These are phyloP conservation scores for Dioscorea zingiberensis DNA, from an alignment of 106 monocot genomes.

Conservation along the genomic window DNA sequence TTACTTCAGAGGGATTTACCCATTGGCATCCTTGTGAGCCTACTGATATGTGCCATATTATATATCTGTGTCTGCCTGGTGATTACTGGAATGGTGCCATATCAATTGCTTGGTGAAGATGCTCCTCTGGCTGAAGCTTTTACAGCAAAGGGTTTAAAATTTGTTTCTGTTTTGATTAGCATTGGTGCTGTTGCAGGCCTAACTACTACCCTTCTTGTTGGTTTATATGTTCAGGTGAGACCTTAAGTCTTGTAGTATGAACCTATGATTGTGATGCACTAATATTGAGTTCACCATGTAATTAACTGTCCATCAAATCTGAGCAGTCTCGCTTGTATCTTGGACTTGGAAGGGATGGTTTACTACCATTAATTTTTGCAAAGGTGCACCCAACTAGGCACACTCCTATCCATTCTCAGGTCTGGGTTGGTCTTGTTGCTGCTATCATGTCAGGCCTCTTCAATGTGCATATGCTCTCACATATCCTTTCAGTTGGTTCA, in stretches of 20 bases:
- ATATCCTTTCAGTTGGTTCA: conserved; percentile 94
- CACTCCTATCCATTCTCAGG: conserved; percentile 85
- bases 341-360: conserved; percentile 93
- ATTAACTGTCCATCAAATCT: background rate
- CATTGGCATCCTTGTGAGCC: conserved; percentile 89
- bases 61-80: conserved; percentile 91
- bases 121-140: conserved; percentile 98
- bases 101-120: conserved; percentile 75
- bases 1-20: conserved; percentile 83
- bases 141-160: conserved; percentile 73
- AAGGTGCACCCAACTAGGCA: conserved; percentile 77
- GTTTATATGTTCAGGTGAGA: conserved; percentile 90
- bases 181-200: conserved; percentile 96
- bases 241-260: background rate
- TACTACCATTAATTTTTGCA: conserved; percentile 79
- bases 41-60: conserved; percentile 62
- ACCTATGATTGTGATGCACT: no score
- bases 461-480: conserved; percentile 84
- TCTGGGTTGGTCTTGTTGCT: conserved; percentile 92
- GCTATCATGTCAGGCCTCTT: conserved; percentile 74
- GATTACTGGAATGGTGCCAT: conserved; percentile 97
- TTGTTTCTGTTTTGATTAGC: conserved; percentile 84
- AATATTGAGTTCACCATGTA: no score
- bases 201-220: conserved; percentile 90
- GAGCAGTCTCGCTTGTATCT: conserved; percentile 89